Conservation (phyloP, 768 basidiomycete species). For the Lactarius evosmus region DNA sequence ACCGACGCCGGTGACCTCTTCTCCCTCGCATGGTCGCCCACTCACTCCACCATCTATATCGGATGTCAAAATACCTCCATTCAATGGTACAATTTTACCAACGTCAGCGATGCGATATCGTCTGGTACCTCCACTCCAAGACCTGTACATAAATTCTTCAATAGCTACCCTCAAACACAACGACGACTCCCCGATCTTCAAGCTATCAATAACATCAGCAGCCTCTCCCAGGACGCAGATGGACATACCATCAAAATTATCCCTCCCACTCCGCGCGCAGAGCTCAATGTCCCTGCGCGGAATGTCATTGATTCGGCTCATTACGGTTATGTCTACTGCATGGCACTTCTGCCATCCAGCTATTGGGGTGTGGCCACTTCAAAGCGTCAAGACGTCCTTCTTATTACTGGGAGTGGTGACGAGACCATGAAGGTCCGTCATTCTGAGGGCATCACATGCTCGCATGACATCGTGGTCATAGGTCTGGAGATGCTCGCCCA, state of each 20-base stretch:
- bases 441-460: not conserved
- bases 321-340: constrained; percentile 91
- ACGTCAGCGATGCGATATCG: not conserved
- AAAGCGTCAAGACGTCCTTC: constrained; percentile 38
- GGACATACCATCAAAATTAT: constrained; percentile 29
- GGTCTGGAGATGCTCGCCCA: constrained; percentile 62
- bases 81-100: constrained; percentile 75
- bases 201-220: constrained; percentile 51
- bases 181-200: constrained; percentile 64
- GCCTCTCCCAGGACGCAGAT: constrained; percentile 32
- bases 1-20: constrained; percentile 85
- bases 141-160: constrained; percentile 86
- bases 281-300: constrained; percentile 54
- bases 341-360: constrained; percentile 50
- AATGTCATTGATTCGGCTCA: constrained; percentile 89
- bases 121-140: constrained; percentile 33
- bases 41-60: constrained; percentile 69
- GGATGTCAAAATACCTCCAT: constrained; percentile 93
- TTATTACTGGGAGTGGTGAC: constrained; percentile 89
- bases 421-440: constrained; percentile 74
- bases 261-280: constrained; percentile 35
- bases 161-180: constrained; percentile 76
- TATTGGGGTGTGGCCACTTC: constrained; percentile 39
- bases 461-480: constrained; percentile 30
- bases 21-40: constrained; percentile 73